Evolutionary conservation across 805 yeast species (phyloP), one percentile per base, ranked within the genome.

Genomic region (Candida railenensis): DNA sequence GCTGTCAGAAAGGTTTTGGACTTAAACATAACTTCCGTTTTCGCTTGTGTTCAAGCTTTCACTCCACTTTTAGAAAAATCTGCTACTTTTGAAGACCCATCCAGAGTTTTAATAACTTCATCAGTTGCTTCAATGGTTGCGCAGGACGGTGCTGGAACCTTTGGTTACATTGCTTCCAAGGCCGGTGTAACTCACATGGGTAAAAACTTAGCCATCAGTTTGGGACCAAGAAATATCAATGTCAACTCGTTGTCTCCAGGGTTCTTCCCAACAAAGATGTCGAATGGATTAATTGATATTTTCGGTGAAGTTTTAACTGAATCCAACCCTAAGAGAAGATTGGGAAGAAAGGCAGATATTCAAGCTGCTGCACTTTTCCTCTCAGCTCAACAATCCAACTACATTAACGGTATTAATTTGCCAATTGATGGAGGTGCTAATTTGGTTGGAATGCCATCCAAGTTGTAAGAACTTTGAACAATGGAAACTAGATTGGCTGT

Each of bases 241-340:
- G 89, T 85, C 47, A 85, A 86, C 65, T 69, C 81, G 11, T 62
- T 85, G 51, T 89, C 89, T 4, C 91, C 91, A 0, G 92, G 92
- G 0, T 86, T 83, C 61, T 82, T 85, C 76, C 87, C 87, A 18
- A 75, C 85, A 16, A 85, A 82, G 63, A 85, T 85, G 90, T 75
- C 89, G 36, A 74, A 79, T 49, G 91, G 89, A 0, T 53, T 85
- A 40, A 66, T 86, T 40, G 77, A 70, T 34, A 67, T 63, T 44
- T 69, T 77, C 19, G 82, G 82, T 12, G 81, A 77, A 12, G 25
- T 58, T 1, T 67, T 83, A 72, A 54, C 52, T 12, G 71, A 65
- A 25, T 49, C 59, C 22, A 86, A 84, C 65, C 91, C 91, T 14
- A 71, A 82, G 54, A 68, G 72, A 45, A 74, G 92, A 58, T 69